Evolutionary conservation across 1,284 basidiomycete genomes (phyloP), one percentile per base, ranked within the genome.

Genomic region (Cryptococcus floricola): DNA sequence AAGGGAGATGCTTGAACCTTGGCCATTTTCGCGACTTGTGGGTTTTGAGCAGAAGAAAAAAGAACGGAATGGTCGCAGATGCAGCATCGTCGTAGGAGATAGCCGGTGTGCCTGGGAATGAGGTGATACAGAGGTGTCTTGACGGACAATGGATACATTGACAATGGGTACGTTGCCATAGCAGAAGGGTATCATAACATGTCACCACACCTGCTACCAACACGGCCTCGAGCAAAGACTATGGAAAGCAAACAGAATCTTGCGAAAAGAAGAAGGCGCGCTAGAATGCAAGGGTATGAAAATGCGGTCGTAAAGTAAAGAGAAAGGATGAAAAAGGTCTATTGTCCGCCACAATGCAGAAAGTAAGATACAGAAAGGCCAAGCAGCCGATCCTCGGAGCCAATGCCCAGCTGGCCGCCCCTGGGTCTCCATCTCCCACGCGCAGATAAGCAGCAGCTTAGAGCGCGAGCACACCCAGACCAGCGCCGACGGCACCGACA

Each of bases 1-100:
- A 96, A 95, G 4, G 85, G 82, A 65, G 84, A 86, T 18, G 77
- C 72, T 51, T 57, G 50, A 55, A 76, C 75, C 41, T 60, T 56
- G 23, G 73, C 68, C 73, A 75, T 74, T 27, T 48, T 64, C 61
- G 16, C 4, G 41, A 42, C 9, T 42, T n/a, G 14, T 13, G 41
- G 16, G 1, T 4, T n/a, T 42, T 42, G 16, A 39, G 27, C 27
- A 25, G 9, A 2, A 34, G 27, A 48, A 44, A 37, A 41, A n/a
- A n/a, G 10, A 12, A 2, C 2, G 9, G n/a, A 18, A 19, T 39
- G 23, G n/a, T 13, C 34, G 9, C 37, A 44, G 19, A 19, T 48
- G 37, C 25, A n/a, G 43, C 43, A 53, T 27, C 23, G 50, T n/a
- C 23, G 18, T 14, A 43, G 50, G 31, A 34, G 31, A 34, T 34